Base-by-base conservation (phyloP, 345 rosid species). In the Carallia brachiata region DNA sequence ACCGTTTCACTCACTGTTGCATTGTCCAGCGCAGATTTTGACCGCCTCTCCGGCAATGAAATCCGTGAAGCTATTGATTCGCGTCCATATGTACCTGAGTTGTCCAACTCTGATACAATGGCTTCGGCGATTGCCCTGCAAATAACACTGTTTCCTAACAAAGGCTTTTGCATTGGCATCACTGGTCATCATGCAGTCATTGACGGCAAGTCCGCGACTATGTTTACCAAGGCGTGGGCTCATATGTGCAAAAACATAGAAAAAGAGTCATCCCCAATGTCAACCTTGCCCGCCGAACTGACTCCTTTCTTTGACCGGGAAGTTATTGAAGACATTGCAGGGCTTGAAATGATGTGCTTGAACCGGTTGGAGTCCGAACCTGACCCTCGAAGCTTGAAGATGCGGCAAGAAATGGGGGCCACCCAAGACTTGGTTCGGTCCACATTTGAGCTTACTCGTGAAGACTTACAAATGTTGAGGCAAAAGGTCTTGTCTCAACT, bases 161-260 rank as follows among this genome's bases (percentile, higher is more conserved):
- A 69, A 30, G 72, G 72, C 2, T 69, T 69, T 47, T 44, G 31
- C 31, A n/a, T 69, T 32, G 73, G 66, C 28, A n/a, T 61, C 6
- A 17, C 59, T 13, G 18, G 15, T 31, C 73, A 70, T 37, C 73
- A 34, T 31, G 58, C 66, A 12, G 23, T 59, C 16, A 50, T 68
- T 5, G 72, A 68, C 28, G 64, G 64, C 2, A 68, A 2, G 44
- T 36, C 39, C 55, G 5, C 27, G 6, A 17, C 31, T 16, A 40
- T 68, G 37, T 68, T 68, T n/a, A 2, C 50, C 48, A 70, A 70
- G 36, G 60, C 66, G 1, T 70, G 73, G 73, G 57, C 73, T 12
- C 31, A 50, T 37, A 5, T 50, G 4, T 47, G 47, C 50, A 70
- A 61, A 47, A 44, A 9, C 9, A 3, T 52, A 6, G 1, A 1